These are phyloP conservation scores for Blastocystis sp. DNA, from an alignment of 352 stramenopile species.

Conservation along the genomic window DNA sequence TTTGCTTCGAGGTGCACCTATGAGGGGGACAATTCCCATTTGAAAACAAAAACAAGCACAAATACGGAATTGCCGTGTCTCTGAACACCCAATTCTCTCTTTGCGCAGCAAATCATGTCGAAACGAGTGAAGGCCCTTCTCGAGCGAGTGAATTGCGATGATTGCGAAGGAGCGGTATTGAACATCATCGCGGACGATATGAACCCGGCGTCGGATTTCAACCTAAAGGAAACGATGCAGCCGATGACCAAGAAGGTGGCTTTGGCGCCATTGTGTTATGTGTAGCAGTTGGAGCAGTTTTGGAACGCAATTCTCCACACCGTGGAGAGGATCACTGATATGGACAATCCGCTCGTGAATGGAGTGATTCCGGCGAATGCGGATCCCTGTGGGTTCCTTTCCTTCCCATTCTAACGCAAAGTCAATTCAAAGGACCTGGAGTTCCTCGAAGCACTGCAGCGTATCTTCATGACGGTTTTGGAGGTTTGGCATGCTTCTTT, in stretches of 20 bases:
- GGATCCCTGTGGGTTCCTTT: slow-evolving; percentile 6
- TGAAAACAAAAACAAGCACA: too few species aligned
- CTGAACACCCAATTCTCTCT: not conserved
- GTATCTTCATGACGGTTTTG: slow-evolving; percentile 6
- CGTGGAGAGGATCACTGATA: slow-evolving; percentile 14
- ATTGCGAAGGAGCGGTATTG: slow-evolving; percentile 26
- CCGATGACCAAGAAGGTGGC: slow-evolving; percentile 29
- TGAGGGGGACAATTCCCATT: too few species aligned
- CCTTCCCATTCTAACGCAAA: not conserved
- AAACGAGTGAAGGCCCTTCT: slow-evolving; percentile 18
- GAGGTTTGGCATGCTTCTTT: not conserved
- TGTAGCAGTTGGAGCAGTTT: slow-evolving; percentile 48
- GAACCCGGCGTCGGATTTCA: slow-evolving; percentile 26
- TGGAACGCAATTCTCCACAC: slow-evolving; percentile 8
- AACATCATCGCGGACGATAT: slow-evolving; percentile 54
- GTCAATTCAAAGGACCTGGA: slow-evolving; percentile 30
- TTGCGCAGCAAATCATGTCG: not conserved
- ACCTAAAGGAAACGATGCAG: slow-evolving; percentile 55
- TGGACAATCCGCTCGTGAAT: not conserved
- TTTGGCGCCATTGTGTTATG: not conserved
- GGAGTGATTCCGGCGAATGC: not conserved
- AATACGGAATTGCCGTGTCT: too few species aligned
- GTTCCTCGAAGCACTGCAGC: slow-evolving; percentile 51
- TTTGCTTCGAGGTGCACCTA: not conserved
- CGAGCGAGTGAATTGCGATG: slow-evolving; percentile 2